Base-by-base conservation (phyloP, 495 filamentous ascomycete genomes). In the Xylaria telfairii region DNA sequence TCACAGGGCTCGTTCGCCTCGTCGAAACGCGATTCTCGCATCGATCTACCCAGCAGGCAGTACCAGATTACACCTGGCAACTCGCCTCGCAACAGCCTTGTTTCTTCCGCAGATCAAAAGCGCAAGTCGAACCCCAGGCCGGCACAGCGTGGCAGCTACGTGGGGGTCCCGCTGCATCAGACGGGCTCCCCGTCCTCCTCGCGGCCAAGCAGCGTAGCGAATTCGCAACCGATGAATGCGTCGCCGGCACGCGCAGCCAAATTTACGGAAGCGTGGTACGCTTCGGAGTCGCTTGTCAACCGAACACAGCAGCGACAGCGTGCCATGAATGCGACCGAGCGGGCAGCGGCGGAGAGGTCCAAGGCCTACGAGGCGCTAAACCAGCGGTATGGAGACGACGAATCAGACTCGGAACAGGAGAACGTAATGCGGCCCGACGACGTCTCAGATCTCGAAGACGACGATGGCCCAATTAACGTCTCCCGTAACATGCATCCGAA, bases 261-360 rank as follows among this genome's bases (percentile, higher is more conserved):
- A 83, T 87, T 91, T 75, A 86, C 85, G 12, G 89, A 91, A 72
- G 82, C 87, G 0, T 91, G 86, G 86, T 86, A 84, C 73, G 78
- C 85, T 7, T 81, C 83, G 34, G 84, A 87, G 78, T 76, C 88
- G 72, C 71, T 86, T 79, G 67, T 83, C 82, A 74, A 86, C 83
- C 87, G 86, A 42, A 84, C 85, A 28, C 81, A 83, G 39, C 78
- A 84, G 71, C 84, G 83, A 46, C 79, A 78, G 70, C 46, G 68
- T 34, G 60, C 47, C 59, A 57, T 65, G 60, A 59, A 70, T n/a
- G 34, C 78, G 70, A 61, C 74, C 79, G 72, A 85, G 80, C 69
- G 85, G 83, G 66, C 80, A 80, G 63, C 83, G 77, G 28, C 83
- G 81, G 56, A 81, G 80, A 78, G 85, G 76, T 70, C 84, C 75